Base-by-base conservation (phyloP, 1,139 yeast genomes). In the Yamadazyma oceani region DNA sequence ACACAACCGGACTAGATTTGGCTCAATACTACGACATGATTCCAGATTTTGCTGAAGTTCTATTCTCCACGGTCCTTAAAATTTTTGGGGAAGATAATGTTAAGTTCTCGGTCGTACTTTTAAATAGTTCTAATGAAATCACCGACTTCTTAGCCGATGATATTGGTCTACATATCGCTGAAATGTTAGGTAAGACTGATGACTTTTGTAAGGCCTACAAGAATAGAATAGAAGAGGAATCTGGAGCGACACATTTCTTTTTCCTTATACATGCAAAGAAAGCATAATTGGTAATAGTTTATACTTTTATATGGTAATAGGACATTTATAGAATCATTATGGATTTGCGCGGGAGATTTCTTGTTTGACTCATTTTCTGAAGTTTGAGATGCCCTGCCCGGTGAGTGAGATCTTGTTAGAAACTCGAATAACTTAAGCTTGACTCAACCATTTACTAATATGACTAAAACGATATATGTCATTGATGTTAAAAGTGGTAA, bases 401-500 rank as follows among this genome's bases (percentile, higher is more conserved):
- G 15, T 8, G 24, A 37, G 7, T 21, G 23, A 21, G 23, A 21
- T n/a, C n/a, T n/a, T n/a, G n/a, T n/a, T n/a, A n/a, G n/a, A n/a
- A n/a, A n/a, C n/a, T n/a, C n/a, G n/a, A 21, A 21, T 21, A 10
- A 21, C 9, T 8, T 8, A 21, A 21, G 7, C 23, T 21, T 21
- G 23, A 8, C 23, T 21, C 15, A 26, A 26, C 15, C 12, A 6
- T 26, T 14, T 24, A 24, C 11, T 11, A 26, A 12, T 4, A 26
- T 26, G 28, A 33, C 48, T 55, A 13, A 13, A 11, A 27, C 30
- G 8, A 92, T 88, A 15, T 82, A 86, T 60, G 80, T 92, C 33
- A 83, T 92, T 38, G 97, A 94, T 55, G 94, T 90, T n/a, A 89
- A 88, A 57, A 86, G 96, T 58, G 98, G 98, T 4, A 92, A 92